Base-by-base conservation (phyloP, 208 protist species). In the Eutreptiella sp. region DNA sequence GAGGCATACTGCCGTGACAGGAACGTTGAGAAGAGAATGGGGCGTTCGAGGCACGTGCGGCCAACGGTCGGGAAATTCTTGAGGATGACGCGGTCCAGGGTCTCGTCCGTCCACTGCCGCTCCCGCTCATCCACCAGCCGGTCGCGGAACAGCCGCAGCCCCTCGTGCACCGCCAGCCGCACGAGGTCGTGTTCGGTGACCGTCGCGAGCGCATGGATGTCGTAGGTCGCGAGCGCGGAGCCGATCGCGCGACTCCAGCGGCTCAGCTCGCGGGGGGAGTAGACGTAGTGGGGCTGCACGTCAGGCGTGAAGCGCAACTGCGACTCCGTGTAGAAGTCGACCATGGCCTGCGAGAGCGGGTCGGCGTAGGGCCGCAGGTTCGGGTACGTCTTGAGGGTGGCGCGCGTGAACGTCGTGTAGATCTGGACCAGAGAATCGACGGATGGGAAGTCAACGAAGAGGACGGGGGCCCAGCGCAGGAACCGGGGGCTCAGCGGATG, bases 371-470 rank as follows among this genome's bases (percentile, higher is more conserved):
- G 7, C 24, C 77, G 59, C 0, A 97, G 66, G 5, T 47, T 28
- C 24, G 75, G 75, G 48, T 76, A 68, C 21, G 84, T 65, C 46
- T 81, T 76, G 7, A 99, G 68, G 5, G 98, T 73, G 0, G 96
- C 92, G 23, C 91, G 73, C 65, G 90, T 96, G 77, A 98, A 99
- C 16, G 93, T 96, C 61, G 79, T 85, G 76, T 99, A 99, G 38
- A 99, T 98, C 42, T 94, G 91, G 29, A 70, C 71, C n/a, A 99
- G 79, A 24, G 96, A 98, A 42, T 88, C 82, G 1, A 65, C 47
- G 1, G 90, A 86, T 5, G 97, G 97, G 75, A 99, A 98, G 77
- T 99, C 95, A 4, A 99, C 95, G 19, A 99, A 81, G 19, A 99
- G 70, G 16, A 99, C 81, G 26, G 96, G 93, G 0, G 90, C 81